Evolutionary conservation across 176 grass and related monocot genomes (phyloP).

Genomic region (Musa beccarii): DNA sequence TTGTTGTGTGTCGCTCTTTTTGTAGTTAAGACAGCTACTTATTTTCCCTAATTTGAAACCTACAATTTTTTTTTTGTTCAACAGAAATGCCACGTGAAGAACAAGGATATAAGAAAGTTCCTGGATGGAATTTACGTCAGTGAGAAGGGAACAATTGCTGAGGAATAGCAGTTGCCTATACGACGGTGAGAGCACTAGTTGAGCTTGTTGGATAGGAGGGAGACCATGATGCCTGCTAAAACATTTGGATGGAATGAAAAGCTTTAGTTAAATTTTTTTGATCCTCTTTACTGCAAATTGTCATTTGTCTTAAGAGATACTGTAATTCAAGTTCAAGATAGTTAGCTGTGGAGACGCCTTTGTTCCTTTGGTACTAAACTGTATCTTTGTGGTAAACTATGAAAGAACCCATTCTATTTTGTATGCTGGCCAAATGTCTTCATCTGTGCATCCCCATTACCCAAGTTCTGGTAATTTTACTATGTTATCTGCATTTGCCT

Average conservation of each 20-base stretch:
- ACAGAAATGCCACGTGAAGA: conserved; percentile 16
- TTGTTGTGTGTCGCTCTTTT: too few relatives aligned
- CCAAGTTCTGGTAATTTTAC: too few relatives aligned
- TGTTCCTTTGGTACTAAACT: neutral
- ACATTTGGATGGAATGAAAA: neutral
- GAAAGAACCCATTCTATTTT: too few relatives aligned
- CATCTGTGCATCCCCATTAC: too few relatives aligned
- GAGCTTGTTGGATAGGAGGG: neutral
- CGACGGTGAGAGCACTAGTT: too few relatives aligned
- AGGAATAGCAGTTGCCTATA: neutral
- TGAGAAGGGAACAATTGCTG: neutral
- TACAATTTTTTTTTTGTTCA: neutral
- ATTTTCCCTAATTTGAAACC: neutral
- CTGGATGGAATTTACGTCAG: conserved; percentile 9
- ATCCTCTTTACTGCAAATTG: neutral
- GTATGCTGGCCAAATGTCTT: too few relatives aligned
- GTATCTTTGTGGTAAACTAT: too few relatives aligned
- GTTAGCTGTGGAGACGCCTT: conserved; percentile 4
- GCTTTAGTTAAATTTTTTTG: neutral
- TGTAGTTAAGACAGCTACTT: too few relatives aligned
- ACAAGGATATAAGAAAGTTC: conserved; percentile 12
- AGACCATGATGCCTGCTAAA: too few relatives aligned
- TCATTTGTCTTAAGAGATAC: neutral
- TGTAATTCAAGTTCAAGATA: conserved; percentile 9
- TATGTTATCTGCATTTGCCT: too few relatives aligned